Percentiles rank a stretch among this genome's conserved stretches.
Conservation (phyloP, 2,329 filamentous ascomycete genomes). For the Tolypocladium pustulatum region DNA sequence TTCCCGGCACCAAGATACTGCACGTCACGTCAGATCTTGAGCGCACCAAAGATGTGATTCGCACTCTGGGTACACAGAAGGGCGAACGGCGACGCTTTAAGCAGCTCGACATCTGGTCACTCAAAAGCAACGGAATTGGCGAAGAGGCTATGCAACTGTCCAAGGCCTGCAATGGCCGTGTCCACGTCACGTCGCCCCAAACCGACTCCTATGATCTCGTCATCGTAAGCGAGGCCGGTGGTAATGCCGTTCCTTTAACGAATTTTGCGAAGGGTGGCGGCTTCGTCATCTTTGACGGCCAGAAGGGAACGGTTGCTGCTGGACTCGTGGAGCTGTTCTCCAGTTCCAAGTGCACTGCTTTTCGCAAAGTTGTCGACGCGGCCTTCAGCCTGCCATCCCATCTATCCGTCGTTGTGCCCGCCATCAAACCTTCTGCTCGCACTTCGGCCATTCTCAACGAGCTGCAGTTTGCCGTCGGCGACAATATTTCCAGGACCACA, state of each 20-base stretch:
- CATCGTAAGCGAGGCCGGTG: background rate
- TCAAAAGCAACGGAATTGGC: background rate
- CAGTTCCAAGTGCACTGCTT: background rate
- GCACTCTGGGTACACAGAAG: background rate
- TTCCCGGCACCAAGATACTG: background rate
- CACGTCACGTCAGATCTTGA: background rate
- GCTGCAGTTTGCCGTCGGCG: background rate
- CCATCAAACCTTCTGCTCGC: background rate
- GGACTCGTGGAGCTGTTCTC: background rate
- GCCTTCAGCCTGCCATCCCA: background rate
- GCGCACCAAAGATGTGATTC: background rate
- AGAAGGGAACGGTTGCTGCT: background rate
- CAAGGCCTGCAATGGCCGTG: background rate
- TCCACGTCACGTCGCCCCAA: background rate
- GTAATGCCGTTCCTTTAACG: background rate
- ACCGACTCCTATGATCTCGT: background rate
- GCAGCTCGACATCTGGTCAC: background rate
- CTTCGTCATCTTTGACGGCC: background rate
- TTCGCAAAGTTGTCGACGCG: background rate
- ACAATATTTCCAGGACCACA: background rate
- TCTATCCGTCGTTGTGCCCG: background rate
- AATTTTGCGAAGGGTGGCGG: background rate
- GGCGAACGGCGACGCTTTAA: background rate
- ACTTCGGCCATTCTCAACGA: background rate
- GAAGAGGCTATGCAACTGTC: background rate